Evolutionary conservation across 2,329 filamentous ascomycete genomes (phyloP).

Genomic region (Exophiala xenobiotica): DNA sequence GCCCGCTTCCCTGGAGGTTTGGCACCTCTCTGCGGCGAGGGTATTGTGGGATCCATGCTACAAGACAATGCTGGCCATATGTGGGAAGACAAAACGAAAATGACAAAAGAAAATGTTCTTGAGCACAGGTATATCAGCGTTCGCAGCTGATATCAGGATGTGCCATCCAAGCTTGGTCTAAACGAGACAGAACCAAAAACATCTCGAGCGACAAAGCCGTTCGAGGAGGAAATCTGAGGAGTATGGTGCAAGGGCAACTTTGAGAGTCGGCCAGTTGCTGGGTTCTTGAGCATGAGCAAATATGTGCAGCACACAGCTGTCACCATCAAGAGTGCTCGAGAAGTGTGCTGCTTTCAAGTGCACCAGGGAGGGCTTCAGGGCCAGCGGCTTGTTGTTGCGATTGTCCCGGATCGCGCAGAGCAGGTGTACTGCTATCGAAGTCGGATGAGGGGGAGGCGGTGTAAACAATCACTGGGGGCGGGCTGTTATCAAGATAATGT

Average conservation of each 20-base stretch:
- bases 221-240: conserved; percentile 4
- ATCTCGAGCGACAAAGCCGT: conserved; percentile 18
- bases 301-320: too few species aligned
- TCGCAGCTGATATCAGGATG: conserved; percentile 17
- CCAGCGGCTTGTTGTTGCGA: too few species aligned
- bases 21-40: background rate
- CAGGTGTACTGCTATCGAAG: too few species aligned
- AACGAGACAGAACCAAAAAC: conserved; percentile 19
- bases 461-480: too few species aligned
- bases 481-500: too few species aligned
- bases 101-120: conserved; percentile 8
- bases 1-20: conserved; percentile 11
- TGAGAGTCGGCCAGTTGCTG: background rate
- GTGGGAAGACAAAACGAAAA: conserved; percentile 13
- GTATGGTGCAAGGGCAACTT: conserved; percentile 1
- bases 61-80: conserved; percentile 8
- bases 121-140: conserved; percentile 20
- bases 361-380: too few species aligned
- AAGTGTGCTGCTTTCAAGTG: too few species aligned
- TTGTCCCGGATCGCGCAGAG: too few species aligned
- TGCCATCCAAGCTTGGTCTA: conserved; percentile 19
- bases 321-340: too few species aligned
- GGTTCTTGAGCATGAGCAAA: background rate
- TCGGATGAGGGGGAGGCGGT: too few species aligned
- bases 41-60: conserved; percentile 8